phyloP scores from a whole-genome alignment of 257 asterid species.

The Hygrophila difformis region DNA sequence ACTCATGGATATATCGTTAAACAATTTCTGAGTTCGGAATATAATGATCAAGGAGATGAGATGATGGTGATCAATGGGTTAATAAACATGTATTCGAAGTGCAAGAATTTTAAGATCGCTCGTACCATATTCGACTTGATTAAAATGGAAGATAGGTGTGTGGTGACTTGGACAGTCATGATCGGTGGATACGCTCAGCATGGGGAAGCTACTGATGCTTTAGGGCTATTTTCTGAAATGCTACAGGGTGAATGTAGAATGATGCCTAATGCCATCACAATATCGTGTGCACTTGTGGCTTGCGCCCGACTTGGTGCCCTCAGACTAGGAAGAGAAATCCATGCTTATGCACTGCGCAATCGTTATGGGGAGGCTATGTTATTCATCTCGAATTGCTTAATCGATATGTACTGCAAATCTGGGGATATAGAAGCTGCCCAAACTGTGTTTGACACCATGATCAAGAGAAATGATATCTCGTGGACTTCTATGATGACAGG shows the following conservation, averaged over 20 bases:
- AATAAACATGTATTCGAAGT: slow-evolving; percentile 83
- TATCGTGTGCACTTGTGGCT: slow-evolving; percentile 74
- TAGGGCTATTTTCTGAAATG: slow-evolving; percentile 56
- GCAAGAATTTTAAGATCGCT: slow-evolving; percentile 44
- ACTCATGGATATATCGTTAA: slow-evolving; percentile 51
- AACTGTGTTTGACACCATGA: slow-evolving; percentile 57
- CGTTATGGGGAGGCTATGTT: slow-evolving; percentile 46
- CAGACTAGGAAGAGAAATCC: slow-evolving; percentile 61
- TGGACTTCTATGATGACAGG: slow-evolving; percentile 94
- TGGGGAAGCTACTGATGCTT: slow-evolving; percentile 71
- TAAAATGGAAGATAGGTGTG: slow-evolving; percentile 39
- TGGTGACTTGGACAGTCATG: slow-evolving; percentile 92
- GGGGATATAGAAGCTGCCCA: slow-evolving; percentile 76
- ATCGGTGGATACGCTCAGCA: slow-evolving; percentile 88
- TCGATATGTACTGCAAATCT: slow-evolving; percentile 89
- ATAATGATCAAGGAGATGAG: slow-evolving; percentile 59
- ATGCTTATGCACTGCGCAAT: slow-evolving; percentile 56
- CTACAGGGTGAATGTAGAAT: slow-evolving; percentile 29
- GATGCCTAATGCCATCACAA: slow-evolving; percentile 69
- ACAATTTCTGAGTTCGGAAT: slow-evolving; percentile 29
- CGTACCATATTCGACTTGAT: slow-evolving; percentile 49
- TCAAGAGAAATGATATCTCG: slow-evolving; percentile 46
- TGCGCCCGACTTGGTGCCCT: slow-evolving; percentile 73
- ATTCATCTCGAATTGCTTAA: slow-evolving; percentile 74
- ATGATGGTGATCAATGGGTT: slow-evolving; percentile 73